Evolutionary conservation across 2,329 filamentous ascomycete species (phyloP), one percentile per base, ranked within the genome.

Genomic region (Podosphaera fusca): DNA sequence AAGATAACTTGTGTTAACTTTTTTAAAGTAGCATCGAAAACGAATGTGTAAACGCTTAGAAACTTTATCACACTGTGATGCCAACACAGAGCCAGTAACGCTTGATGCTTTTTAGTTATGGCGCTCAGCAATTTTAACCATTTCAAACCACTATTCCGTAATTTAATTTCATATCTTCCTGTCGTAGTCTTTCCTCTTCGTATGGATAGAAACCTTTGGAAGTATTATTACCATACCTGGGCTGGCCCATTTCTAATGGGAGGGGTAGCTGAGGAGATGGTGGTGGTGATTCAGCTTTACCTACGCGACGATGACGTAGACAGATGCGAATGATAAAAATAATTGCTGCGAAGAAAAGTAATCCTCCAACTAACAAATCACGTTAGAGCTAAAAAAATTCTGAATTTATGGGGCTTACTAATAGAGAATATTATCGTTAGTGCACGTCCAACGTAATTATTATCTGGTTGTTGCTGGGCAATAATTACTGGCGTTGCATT

Each of bases 261-360:
- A 14, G 38, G n/a, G 38, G 38, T 12, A 42, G 10, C n/a, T 42
- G 38, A 8, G 56, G 56, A 42, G 56, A 57, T 21, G 56, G 7
- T 7, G 56, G 56, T 34, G 56, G 56, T 0, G 50, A 54, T 33
- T 57, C 50, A 3, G 56, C 56, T 42, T 36, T 47, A n/a, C 50
- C 49, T 38, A 57, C 29, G 14, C 56, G 56, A n/a, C 56, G 56
- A 29, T 54, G 31, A 40, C 56, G 56, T 3, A 57, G 30, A 33
- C 45, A 12, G 21, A 38, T 38, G 30, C 56, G 56, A n/a, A 57
- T 52, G 36, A 57, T 14, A 21, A 47, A 57, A 40, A 57, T 42
- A 3, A 57, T 47, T 14, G 29, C 5, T 8, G 42, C 35, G 2
- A 56, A 36, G 31, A 45, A 21, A 10, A 56, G 1, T 5, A 56